Percentiles rank a stretch among this genome's conserved stretches.
These are phyloP conservation scores for Viola pubescens DNA, from an alignment of 441 rosid genomes.

Conservation along the genomic window DNA sequence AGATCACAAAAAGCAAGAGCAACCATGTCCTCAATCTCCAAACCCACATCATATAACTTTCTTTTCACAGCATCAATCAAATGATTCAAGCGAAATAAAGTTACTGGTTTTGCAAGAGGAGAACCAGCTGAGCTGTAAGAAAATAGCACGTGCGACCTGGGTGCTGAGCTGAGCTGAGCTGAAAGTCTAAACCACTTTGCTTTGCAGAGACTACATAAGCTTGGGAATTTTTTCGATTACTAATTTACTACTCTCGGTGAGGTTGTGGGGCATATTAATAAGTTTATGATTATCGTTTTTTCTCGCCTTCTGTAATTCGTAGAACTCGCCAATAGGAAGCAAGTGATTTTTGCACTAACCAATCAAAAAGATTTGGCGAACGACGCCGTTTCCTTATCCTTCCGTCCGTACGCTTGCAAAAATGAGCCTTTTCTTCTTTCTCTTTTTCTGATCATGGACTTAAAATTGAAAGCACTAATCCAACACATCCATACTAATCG, in stretches of 20 bases:
- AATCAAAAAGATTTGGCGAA: slow-evolving; percentile 15
- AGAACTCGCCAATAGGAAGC: slow-evolving; percentile 9
- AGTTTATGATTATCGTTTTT: no score
- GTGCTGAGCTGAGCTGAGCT: no score
- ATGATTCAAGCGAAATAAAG: not conserved
- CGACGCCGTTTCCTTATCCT: not conserved
- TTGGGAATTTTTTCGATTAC: not conserved
- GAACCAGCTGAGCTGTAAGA: not conserved
- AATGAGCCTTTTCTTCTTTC: not conserved
- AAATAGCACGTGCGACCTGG: no score
- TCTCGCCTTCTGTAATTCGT: not conserved
- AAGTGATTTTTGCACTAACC: slow-evolving; percentile 5
- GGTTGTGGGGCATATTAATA: not conserved
- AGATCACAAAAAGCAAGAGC: slow-evolving; percentile 38
- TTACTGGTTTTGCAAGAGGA: not conserved
- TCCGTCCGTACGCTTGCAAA: not conserved
- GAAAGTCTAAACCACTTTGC: no score
- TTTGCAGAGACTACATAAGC: no score
- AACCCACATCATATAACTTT: slow-evolving; percentile 13
- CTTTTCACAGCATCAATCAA: not conserved
- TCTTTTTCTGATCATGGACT: not conserved
- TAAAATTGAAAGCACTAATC: no score
- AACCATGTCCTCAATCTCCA: slow-evolving; percentile 23
- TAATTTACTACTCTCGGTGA: not conserved
- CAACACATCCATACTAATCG: no score